Evolutionary conservation across 345 rosid species (phyloP).

Genomic region (Mangifera indica): DNA sequence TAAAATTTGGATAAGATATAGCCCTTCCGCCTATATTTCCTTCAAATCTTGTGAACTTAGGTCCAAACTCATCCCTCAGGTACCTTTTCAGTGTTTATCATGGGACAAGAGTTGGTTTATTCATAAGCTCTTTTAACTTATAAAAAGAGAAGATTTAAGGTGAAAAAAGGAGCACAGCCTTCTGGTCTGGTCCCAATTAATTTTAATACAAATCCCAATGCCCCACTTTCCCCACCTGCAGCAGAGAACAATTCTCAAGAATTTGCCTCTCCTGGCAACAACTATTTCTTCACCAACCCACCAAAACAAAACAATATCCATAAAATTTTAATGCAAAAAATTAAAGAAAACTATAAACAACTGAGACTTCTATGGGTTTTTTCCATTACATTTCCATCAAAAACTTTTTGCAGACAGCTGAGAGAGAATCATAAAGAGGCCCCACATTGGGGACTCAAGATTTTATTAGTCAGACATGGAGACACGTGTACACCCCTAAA

Average conservation of each 20-base stretch:
- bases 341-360: neutral
- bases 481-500: constrained; percentile 1
- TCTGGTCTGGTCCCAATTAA: neutral
- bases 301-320: too few relatives aligned
- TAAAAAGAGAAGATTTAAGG: too few relatives aligned
- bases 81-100: neutral
- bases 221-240: constrained; percentile 26
- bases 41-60: too few relatives aligned
- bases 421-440: too few relatives aligned
- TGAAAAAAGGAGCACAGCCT: neutral
- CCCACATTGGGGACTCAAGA: neutral
- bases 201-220: constrained; percentile 31
- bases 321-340: too few relatives aligned
- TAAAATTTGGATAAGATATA: too few relatives aligned
- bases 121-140: too few relatives aligned
- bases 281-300: too few relatives aligned
- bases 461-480: neutral
- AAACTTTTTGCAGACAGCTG: neutral
- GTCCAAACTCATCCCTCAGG: neutral
- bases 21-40: too few relatives aligned
- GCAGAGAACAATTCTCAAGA: constrained; percentile 6
- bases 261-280: neutral
- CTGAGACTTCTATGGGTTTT: neutral
- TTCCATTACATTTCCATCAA: neutral
- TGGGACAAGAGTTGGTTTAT: too few relatives aligned